Base-by-base conservation (phyloP, 768 basidiomycete species). In the Dacryopinax primogenitus region DNA sequence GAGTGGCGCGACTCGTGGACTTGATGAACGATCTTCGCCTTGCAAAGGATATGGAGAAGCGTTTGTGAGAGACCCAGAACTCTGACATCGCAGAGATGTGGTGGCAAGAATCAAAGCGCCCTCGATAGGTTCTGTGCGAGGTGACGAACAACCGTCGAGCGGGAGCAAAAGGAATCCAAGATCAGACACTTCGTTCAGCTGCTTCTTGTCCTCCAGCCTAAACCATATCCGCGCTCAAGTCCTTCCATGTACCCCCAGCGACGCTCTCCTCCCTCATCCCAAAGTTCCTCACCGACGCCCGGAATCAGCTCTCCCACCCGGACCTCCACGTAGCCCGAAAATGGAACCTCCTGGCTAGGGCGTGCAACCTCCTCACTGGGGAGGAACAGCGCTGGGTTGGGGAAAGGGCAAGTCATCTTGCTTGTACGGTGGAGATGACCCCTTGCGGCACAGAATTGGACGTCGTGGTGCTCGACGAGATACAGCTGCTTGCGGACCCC, bases 371-470 rank as follows among this genome's bases (percentile, higher is more conserved):
- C 73, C 66, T 90, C 62, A 99, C 95, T 0, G 95, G 95, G 6
- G 95, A 97, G 74, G 94, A 97, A 73, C 81, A 83, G 66, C 84
- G 86, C 70, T 79, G 89, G 33, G 82, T 95, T 23, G 77, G 78
- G 9, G 78, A 78, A 0, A 69, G 78, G 6, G 84, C 84, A 0
- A 74, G 79, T 0, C 73, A 96, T 36, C 66, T 80, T n/a, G 86
- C 86, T 72, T 92, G 90, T 73, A 99, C 96, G 1, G 87, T 97
- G 69, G 96, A 99, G 79, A 99, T 98, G 94, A 73, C 88, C 34
- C 77, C 79, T 3, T 68, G 77, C 11, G 67, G 68, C 1, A 67
- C 61, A 18, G 66, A 66, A 2, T 78, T 77, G 64, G 91, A 95
- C 63, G 92, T 98, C 26, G 93, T 86, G 0, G 93, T 99, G 51